phyloP scores from a whole-genome alignment of 164 flowering plant genomes.

The Aristolochia fimbriata region DNA sequence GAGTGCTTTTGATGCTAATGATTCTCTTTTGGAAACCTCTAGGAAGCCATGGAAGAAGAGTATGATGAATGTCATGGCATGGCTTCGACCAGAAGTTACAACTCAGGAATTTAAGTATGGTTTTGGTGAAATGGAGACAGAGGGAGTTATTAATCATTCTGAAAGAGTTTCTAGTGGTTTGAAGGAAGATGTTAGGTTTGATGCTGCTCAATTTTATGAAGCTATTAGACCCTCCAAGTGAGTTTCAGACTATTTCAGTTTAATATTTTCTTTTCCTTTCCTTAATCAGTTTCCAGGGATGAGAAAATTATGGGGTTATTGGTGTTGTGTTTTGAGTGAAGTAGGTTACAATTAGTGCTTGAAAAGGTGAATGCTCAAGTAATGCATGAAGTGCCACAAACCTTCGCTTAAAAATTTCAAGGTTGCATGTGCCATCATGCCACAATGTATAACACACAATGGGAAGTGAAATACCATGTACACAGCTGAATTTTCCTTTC shows the following conservation, averaged over 20 bases:
- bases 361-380: no score
- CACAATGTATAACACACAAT: no score
- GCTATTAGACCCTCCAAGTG: constrained; percentile 92
- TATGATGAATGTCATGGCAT: constrained; percentile 81
- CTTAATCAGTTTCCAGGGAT: not conserved
- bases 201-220: constrained; percentile 67
- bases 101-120: constrained; percentile 65
- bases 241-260: constrained; percentile 20
- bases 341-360: no score
- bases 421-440: no score
- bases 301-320: no score
- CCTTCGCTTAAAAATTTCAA: no score
- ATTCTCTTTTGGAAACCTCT: constrained; percentile 47
- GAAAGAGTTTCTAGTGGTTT: constrained; percentile 12
- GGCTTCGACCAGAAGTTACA: constrained; percentile 80
- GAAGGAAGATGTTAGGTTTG: constrained; percentile 32
- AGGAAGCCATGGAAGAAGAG: constrained; percentile 75
- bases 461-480: no score
- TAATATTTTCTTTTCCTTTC: not conserved
- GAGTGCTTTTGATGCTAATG: constrained; percentile 61
- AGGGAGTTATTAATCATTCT: constrained; percentile 9
- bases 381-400: no score
- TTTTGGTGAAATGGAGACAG: constrained; percentile 11
- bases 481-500: no score
- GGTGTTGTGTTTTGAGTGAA: no score